Evolutionary conservation across 139 green algal species (phyloP).

Genomic region (Pseudopediastrum boryanum): DNA sequence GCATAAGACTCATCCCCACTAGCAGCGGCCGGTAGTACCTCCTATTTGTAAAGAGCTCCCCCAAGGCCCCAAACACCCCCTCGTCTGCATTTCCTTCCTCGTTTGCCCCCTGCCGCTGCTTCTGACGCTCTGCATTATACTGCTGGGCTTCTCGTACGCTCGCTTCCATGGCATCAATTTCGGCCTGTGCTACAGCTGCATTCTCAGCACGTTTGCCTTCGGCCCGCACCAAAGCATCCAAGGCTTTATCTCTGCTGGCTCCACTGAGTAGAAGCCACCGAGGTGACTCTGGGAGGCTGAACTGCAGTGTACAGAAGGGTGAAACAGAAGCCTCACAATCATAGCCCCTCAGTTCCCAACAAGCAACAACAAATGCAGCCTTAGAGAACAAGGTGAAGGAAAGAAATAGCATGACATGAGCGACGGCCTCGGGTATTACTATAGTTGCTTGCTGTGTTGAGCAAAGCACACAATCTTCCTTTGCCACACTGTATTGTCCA

Average conservation of each 20-base stretch:
- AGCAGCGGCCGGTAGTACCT: constrained; percentile 64
- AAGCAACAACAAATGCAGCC: too few species aligned
- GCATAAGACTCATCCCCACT: constrained; percentile 75
- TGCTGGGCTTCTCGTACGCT: background rate
- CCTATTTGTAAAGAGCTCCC: constrained; percentile 32
- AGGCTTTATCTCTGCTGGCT: constrained; percentile 21
- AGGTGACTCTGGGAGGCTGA: constrained; percentile 82
- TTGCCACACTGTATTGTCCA: too few species aligned
- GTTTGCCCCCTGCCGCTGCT: background rate
- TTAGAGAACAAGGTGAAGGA: too few species aligned
- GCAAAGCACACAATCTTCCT: too few species aligned
- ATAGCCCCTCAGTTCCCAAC: too few species aligned
- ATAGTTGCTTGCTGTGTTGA: too few species aligned
- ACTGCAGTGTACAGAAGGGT: constrained; percentile 20
- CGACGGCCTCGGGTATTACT: too few species aligned
- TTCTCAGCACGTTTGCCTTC: constrained; percentile 46
- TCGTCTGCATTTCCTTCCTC: too few species aligned
- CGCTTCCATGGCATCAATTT: constrained; percentile 44
- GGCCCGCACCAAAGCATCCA: constrained; percentile 42
- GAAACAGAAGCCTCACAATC: background rate
- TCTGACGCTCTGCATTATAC: too few species aligned
- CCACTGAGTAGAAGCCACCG: constrained; percentile 84
- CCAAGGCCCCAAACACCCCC: background rate
- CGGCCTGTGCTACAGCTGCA: constrained; percentile 28
- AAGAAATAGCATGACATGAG: too few species aligned